A percentile compares a stretch with the other conserved stretches of the same genome.
phyloP scores from a whole-genome alignment of 352 stramenopile genomes.

The Globisporangium splendens region DNA sequence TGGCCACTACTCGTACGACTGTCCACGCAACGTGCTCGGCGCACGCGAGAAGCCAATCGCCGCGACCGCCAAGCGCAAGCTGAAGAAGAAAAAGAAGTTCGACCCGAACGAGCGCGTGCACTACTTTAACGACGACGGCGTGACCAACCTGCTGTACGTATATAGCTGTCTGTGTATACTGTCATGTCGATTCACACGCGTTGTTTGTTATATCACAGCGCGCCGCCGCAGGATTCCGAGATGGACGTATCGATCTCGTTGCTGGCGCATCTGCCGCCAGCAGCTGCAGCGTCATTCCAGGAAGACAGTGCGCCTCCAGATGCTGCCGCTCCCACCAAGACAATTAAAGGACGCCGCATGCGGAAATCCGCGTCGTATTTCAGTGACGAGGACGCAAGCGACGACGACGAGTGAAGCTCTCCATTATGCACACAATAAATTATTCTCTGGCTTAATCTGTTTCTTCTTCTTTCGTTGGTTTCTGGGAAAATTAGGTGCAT shows the following conservation, averaged over 20 bases:
- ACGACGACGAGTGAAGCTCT: conserved; percentile 29
- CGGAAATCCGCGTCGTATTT: conserved; percentile 58
- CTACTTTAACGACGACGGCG: conserved; percentile 68
- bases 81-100: conserved; percentile 65
- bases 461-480: background rate
- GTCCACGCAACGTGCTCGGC: conserved; percentile 79
- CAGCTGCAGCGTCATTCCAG: background rate
- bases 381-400: conserved; percentile 74
- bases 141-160: conserved; percentile 65
- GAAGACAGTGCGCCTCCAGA: too few species aligned
- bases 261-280: conserved; percentile 50
- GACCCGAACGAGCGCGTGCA: conserved; percentile 50
- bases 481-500: background rate
- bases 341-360: conserved; percentile 19
- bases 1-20: conserved; percentile 83
- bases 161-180: background rate
- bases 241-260: conserved; percentile 62
- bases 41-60: conserved; percentile 51
- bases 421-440: conserved; percentile 22
- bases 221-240: conserved; percentile 40
- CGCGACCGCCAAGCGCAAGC: conserved; percentile 29
- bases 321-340: background rate
- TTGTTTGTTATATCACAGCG: conserved; percentile 22
- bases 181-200: background rate
- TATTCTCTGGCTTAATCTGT: conserved; percentile 14